Evolutionary conservation across 768 basidiomycete genomes (phyloP).

Genomic region (Ramaria rubella): DNA sequence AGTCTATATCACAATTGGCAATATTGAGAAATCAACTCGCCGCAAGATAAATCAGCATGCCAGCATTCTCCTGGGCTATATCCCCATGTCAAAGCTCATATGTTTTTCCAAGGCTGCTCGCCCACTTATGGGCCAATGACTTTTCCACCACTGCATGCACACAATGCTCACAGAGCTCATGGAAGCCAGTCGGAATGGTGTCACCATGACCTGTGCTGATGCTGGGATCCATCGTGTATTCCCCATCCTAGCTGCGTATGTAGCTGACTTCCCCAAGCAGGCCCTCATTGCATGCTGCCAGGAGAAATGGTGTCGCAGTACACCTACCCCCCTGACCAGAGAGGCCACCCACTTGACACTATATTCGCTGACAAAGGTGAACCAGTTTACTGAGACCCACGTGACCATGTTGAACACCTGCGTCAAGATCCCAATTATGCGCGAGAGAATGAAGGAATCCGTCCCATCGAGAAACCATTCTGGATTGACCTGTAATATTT

Average conservation of each 20-base stretch:
- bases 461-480: slow-evolving; percentile 25
- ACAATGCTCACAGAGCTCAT: slow-evolving; percentile 13
- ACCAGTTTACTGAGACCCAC: background rate
- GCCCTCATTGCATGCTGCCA: slow-evolving; percentile 17
- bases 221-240: slow-evolving; percentile 11
- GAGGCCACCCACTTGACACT: slow-evolving; percentile 9
- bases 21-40: slow-evolving; percentile 19
- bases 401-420: background rate
- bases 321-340: background rate
- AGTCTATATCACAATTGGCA: slow-evolving; percentile 28
- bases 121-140: background rate
- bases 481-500: slow-evolving; percentile 38
- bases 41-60: slow-evolving; percentile 17
- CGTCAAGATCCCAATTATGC: background rate
- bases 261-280: slow-evolving; percentile 22
- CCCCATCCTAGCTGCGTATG: slow-evolving; percentile 19
- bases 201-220: slow-evolving; percentile 18
- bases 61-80: slow-evolving; percentile 22
- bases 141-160: slow-evolving; percentile 20
- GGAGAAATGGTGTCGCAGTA: slow-evolving; percentile 14
- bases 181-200: slow-evolving; percentile 14
- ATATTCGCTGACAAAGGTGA: background rate
- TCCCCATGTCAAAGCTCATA: slow-evolving; percentile 15
- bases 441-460: background rate
- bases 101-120: background rate